Base-by-base conservation (phyloP, 805 yeast species). In the Scheffersomyces spartinae region DNA sequence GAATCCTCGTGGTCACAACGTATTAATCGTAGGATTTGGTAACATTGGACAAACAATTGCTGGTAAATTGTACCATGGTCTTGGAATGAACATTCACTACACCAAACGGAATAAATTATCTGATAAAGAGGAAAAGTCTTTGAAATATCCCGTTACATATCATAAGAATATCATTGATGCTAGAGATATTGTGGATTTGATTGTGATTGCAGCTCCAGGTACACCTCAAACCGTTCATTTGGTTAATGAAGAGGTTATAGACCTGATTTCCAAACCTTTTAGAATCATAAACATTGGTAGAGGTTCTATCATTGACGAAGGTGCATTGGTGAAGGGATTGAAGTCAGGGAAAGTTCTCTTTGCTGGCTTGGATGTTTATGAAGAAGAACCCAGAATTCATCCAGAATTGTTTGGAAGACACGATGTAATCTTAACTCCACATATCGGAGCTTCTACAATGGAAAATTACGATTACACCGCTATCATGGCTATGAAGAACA, bases 201-300 rank as follows among this genome's bases (percentile, higher is more conserved):
- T 81, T 6, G 73, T 79, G 1, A 46, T 80, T 23, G 75, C 80
- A 7, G 61, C 79, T 23, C 93, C 93, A 3, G 73, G 73, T 11
- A 64, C 72, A 3, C 61, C 69, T 3, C 62, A 66, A 13, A 77
- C 91, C 0, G 37, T 52, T 7, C 63, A 74, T 39, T 43, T 79
- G 32, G 49, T 80, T 32, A 68, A 76, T 39, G 45, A 43, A 17
- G 40, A 55, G 1, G 44, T 74, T 1, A 56, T 81, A 13, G 46
- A 49, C 6, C 37, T 53, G 24, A 55, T 78, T 29, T 60, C 64
- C 20, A 52, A 56, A 20, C 76, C 80, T 1, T 62, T 75, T 5
- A 58, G 81, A 26, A 53, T 81, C 13, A 72, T 81, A 24, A 81
- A 81, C 41, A 72, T 81, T 21, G 93, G 93, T 2, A 58, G 94